Conservation (phyloP, 2,329 filamentous ascomycete genomes). For the Botrytis paeoniae region DNA sequence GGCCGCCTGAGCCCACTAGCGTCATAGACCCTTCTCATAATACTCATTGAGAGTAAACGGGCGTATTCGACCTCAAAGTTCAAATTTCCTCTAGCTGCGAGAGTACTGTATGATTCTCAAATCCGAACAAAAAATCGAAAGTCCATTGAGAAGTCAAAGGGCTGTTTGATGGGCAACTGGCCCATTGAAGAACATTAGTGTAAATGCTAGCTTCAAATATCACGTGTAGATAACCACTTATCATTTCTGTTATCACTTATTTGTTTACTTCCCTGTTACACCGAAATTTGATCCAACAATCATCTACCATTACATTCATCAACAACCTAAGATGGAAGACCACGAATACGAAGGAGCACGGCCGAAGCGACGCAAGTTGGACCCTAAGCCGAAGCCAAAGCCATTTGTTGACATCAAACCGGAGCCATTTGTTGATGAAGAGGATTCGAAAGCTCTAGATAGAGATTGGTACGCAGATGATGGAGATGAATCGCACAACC, state of each 20-base stretch:
- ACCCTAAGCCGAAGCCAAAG: slow-evolving; percentile 49
- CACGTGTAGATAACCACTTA: not conserved
- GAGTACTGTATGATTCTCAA: not conserved
- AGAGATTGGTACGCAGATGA: slow-evolving; percentile 92
- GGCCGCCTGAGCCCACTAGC: slow-evolving; percentile 13
- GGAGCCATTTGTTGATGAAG: slow-evolving; percentile 58
- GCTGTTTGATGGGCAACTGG: not conserved
- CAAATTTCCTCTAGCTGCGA: not conserved
- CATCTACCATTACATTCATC: not conserved
- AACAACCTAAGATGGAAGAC: slow-evolving; percentile 36
- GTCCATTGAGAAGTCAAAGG: not conserved
- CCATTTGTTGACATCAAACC: slow-evolving; percentile 53
- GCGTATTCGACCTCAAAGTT: not conserved
- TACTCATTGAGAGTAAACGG: not conserved
- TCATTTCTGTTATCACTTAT: not conserved
- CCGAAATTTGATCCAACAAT: not conserved
- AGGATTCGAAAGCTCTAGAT: slow-evolving; percentile 74
- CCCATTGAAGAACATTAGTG: not conserved
- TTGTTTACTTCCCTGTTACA: not conserved
- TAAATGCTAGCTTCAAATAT: not conserved
- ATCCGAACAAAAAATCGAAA: not conserved
- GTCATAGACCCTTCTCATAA: not conserved
- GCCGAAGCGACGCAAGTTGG: slow-evolving; percentile 65
- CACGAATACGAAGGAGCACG: slow-evolving; percentile 44
- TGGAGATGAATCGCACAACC: slow-evolving; percentile 90